Base-by-base conservation (phyloP, 2,329 filamentous ascomycete species). In the Hortaea sp. region DNA sequence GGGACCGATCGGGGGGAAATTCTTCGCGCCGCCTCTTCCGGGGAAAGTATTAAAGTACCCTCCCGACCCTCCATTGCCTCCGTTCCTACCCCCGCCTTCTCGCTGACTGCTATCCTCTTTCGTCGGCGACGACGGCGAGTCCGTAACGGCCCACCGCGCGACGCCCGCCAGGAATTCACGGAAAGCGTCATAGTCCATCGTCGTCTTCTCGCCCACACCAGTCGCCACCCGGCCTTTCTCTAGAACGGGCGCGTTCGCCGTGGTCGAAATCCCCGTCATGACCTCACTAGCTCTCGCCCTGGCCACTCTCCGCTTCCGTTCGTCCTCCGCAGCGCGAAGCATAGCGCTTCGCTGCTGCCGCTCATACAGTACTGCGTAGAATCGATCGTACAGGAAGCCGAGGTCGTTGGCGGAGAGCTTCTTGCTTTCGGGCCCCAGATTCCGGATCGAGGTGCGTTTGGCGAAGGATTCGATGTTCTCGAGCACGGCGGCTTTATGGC, bases 111-210 rank as follows among this genome's bases (percentile, higher is more conserved):
- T 77, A 13, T 71, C 67, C 44, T 73, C 73, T 49, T 69, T 76
- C 52, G 56, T 62, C 12, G 79, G 76, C 0, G 79, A 75, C 5
- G 77, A 73, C 4, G 88, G 87, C 0, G 86, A 82, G 63, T 97
- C 92, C 0, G 88, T 86, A 29, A 94, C 82, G 1, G 92, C 92
- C 92, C 92, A 98, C 69, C 82, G 90, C 1, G 88, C 79, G 56
- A 95, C 85, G 41, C 71, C 70, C 4, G 92, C 88, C 39, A 98
- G 72, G 57, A 98, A 97, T 59, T 97, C 89, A 47, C 90, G 77
- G 67, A 97, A 98, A 1, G 85, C 88, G 65, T 95, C 87, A 60
- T 97, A 98, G 64, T 97, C 89, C 92, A 98, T 98, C 55, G 89
- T 75, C 29, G 84, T 94, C 10, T 88, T 87, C 64, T 88, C 95